phyloP scores from a whole-genome alignment of 2,329 filamentous ascomycete genomes.

The Alternaria gaisen region DNA sequence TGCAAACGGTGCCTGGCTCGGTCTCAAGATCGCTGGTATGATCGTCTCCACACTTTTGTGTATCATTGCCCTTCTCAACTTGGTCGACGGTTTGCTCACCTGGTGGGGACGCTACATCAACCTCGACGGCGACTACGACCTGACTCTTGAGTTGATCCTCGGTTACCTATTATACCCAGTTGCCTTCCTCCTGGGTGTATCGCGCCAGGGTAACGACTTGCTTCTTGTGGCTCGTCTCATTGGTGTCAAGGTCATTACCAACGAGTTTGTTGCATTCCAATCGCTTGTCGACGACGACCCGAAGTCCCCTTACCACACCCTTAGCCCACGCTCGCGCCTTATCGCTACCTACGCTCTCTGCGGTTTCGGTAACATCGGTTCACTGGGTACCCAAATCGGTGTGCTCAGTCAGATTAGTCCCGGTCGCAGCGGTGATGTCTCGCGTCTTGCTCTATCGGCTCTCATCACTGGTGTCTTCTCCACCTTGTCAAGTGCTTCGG shows the following conservation, averaged over 20 bases:
- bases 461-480: constrained; percentile 80
- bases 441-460: constrained; percentile 77
- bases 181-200: constrained; percentile 82
- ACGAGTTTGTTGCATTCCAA: constrained; percentile 80
- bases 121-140: constrained; percentile 70
- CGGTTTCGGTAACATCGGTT: constrained; percentile 80
- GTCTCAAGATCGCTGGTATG: constrained; percentile 86
- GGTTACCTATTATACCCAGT: constrained; percentile 82
- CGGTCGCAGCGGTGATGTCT: constrained; percentile 75
- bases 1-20: constrained; percentile 83
- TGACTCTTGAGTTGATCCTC: constrained; percentile 78
- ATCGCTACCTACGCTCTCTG: constrained; percentile 89
- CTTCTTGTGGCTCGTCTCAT: constrained; percentile 80
- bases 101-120: constrained; percentile 86
- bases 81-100: constrained; percentile 78
- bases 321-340: constrained; percentile 76
- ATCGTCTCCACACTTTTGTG: constrained; percentile 82
- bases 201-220: constrained; percentile 65
- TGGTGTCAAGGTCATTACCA: constrained; percentile 84
- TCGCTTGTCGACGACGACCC: constrained; percentile 59
- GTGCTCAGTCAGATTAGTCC: constrained; percentile 84
- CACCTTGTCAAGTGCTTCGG: constrained; percentile 77
- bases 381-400: constrained; percentile 88
- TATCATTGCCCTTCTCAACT: constrained; percentile 78
- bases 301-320: constrained; percentile 61